A percentile compares a stretch with the other conserved stretches of the same genome.
phyloP scores from a whole-genome alignment of 2,329 filamentous ascomycete genomes.

The Stemphylium lycopersici region DNA sequence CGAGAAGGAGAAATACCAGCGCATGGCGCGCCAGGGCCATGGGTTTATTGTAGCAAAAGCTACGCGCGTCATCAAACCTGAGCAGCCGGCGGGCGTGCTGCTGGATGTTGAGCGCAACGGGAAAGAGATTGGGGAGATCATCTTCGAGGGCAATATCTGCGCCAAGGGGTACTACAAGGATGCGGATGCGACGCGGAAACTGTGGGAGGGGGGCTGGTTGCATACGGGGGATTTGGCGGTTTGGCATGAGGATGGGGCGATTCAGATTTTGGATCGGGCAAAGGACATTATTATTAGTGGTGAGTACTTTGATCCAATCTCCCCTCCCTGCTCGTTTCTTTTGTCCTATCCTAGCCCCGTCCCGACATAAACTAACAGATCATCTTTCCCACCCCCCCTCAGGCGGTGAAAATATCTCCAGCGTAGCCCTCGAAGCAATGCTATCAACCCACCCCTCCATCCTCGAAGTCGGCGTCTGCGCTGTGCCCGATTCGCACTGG shows the following conservation, averaged over 20 bases:
- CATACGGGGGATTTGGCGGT: conserved; percentile 94
- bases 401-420: conserved; percentile 97
- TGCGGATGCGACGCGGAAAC: conserved; percentile 78
- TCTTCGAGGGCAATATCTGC: conserved; percentile 91
- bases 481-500: conserved; percentile 87
- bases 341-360: neutral
- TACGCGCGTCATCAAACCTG: conserved; percentile 79
- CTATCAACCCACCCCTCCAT: conserved; percentile 86
- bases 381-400: neutral
- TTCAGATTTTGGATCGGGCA: conserved; percentile 89
- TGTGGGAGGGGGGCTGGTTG: conserved; percentile 84
- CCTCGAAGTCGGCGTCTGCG: conserved; percentile 89
- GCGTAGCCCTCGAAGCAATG: conserved; percentile 88
- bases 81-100: conserved; percentile 70
- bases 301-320: conserved; percentile 48
- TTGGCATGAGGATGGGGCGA: conserved; percentile 87
- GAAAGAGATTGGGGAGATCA: conserved; percentile 80
- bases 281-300: conserved; percentile 99
- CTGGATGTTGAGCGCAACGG: conserved; percentile 73
- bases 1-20: conserved; percentile 76
- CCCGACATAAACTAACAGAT: neutral
- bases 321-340: neutral
- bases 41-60: conserved; percentile 85
- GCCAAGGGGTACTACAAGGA: conserved; percentile 93
- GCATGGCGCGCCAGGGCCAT: conserved; percentile 93